These are phyloP conservation scores for Colletotrichum destructivum DNA, from an alignment of 2,329 filamentous ascomycete species.

Conservation along the genomic window DNA sequence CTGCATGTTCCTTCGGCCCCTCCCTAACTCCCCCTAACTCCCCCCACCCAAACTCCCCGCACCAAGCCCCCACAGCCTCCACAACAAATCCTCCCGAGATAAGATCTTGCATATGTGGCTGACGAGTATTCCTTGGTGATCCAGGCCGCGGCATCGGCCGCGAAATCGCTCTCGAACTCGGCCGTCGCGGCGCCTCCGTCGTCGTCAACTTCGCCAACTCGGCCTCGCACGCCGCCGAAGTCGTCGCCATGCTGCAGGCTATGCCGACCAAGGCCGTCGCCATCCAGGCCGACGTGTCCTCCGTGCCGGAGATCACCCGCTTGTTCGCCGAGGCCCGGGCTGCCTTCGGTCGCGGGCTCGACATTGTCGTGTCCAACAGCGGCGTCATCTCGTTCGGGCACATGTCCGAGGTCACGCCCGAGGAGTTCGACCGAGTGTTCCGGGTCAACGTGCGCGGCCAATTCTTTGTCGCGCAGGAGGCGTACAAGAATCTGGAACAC, in stretches of 20 bases:
- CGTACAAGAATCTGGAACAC: slow-evolving; percentile 77
- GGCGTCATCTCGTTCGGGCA: slow-evolving; percentile 78
- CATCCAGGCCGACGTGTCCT: slow-evolving; percentile 77
- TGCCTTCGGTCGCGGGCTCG: slow-evolving; percentile 73
- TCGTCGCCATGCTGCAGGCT: slow-evolving; percentile 66
- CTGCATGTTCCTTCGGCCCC: too few species aligned
- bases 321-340: slow-evolving; percentile 75
- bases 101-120: too few species aligned
- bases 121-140: too few species aligned
- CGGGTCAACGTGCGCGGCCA: slow-evolving; percentile 77
- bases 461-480: slow-evolving; percentile 80
- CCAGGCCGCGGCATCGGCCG: slow-evolving; percentile 70
- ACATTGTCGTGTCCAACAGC: slow-evolving; percentile 80
- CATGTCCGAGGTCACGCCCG: slow-evolving; percentile 76
- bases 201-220: slow-evolving; percentile 72
- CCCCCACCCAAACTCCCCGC: too few species aligned
- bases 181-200: slow-evolving; percentile 68
- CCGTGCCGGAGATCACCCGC: slow-evolving; percentile 72
- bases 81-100: too few species aligned
- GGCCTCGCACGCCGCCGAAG: slow-evolving; percentile 68
- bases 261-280: slow-evolving; percentile 73
- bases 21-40: too few species aligned
- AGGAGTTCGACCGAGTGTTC: slow-evolving; percentile 81
- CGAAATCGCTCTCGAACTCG: slow-evolving; percentile 71
- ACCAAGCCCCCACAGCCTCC: too few species aligned